Evolutionary conservation across 148 eudicot species (phyloP), one percentile per base, ranked within the genome.

Genomic region (Chenopodium berlandieri): DNA sequence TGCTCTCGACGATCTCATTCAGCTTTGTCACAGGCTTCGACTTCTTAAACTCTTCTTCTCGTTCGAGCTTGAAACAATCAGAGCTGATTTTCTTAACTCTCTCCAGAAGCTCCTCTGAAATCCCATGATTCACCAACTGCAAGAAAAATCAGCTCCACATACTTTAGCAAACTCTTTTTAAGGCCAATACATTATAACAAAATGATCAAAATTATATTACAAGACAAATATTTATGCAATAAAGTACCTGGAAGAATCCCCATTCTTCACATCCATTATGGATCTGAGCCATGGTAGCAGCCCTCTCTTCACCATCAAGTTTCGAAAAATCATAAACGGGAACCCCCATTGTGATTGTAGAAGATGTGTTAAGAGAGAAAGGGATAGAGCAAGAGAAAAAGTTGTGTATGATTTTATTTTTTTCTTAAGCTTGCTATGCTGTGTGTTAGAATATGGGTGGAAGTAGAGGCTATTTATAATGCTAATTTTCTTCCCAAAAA

Each of bases 311-410:
- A 25, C 99, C 97, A 78, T 88, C 44, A 62, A 93, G 91, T 90
- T 91, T 95, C 5, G 97, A 95, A 86, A 95, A 91, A 83, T 95
- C 97, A 71, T 93, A 93, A 54, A 95, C 99, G 0, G 99, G 99
- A 82, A 93, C 91, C 3, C 85, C 97, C 99, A 95, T 95, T 81
- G 86, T 50, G n/a, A 48, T 62, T 66, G 16, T 40, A n/a, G 48
- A 44, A 81, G 37, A 32, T 54, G 9, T 2, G 37, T 23, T 32
- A n/a, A 71, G 50, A 44, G 73, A 60, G 22, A 58, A 27, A 2
- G 48, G 22, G 58, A 8, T 25, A 72, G 68, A 68, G 62, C 12
- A 10, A 65, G 44, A 40, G 20, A 50, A 58, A 62, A 14, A n/a
- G n/a, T 4, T 46, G 22, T 74, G 77, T 7, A 8, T 22, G 54